Conservation (phyloP, 176 grass and related monocot species). For the Oryza meyeriana region DNA sequence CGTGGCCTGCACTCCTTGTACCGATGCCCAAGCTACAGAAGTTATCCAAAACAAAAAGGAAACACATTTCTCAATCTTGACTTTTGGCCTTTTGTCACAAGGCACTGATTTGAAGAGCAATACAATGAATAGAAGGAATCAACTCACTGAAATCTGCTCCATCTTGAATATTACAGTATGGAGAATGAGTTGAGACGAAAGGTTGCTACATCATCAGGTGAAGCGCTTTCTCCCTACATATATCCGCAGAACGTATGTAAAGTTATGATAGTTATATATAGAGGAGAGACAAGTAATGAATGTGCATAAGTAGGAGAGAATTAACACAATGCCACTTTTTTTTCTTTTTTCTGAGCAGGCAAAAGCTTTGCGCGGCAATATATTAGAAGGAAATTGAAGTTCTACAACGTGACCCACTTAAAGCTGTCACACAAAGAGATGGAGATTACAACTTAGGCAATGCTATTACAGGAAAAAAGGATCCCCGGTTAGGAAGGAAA, state of each 20-base stretch:
- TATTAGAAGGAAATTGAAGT: too few species aligned
- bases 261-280: background rate
- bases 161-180: conserved; percentile 9
- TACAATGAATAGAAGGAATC: background rate
- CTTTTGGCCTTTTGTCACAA: background rate
- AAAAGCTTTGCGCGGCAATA: too few species aligned
- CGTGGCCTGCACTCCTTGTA: conserved; percentile 47
- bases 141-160: conserved; percentile 50
- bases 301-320: background rate
- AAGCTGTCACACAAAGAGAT: too few species aligned
- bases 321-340: background rate
- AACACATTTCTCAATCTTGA: conserved; percentile 18
- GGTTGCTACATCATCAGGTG: conserved; percentile 13
- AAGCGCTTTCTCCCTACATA: conserved; percentile 26
- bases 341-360: too few species aligned
- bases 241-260: conserved; percentile 6
- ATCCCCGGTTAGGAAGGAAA: too few species aligned
- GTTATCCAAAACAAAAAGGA: background rate
- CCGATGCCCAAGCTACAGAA: conserved; percentile 37
- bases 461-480: too few species aligned
- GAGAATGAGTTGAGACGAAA: background rate
- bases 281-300: background rate
- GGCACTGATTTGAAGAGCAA: background rate
- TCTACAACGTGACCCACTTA: too few species aligned
- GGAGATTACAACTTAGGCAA: too few species aligned